Evolutionary conservation across 2,329 filamentous ascomycete species (phyloP).

Genomic region (Didymella pinodella): DNA sequence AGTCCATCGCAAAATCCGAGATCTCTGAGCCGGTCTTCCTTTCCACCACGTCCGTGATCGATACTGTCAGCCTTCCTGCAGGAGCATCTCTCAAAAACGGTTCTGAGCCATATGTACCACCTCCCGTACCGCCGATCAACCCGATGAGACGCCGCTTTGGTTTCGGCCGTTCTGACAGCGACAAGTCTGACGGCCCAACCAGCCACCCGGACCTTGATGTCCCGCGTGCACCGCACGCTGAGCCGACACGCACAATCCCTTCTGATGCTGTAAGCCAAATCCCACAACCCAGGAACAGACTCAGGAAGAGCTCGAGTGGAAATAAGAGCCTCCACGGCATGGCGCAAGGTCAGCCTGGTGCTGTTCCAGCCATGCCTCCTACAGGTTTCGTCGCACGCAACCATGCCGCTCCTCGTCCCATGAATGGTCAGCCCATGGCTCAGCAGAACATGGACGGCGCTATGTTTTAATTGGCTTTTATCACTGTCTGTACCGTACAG

Average conservation of each 20-base stretch:
- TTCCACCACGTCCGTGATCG: slow-evolving; percentile 65
- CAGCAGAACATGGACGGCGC: slow-evolving; percentile 46
- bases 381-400: slow-evolving; percentile 36
- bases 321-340: slow-evolving; percentile 58
- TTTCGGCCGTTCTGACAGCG: slow-evolving; percentile 50
- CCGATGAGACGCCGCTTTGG: slow-evolving; percentile 63
- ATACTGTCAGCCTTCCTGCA: slow-evolving; percentile 65
- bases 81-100: slow-evolving; percentile 64
- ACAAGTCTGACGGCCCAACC: slow-evolving; percentile 49
- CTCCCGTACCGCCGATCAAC: slow-evolving; percentile 67
- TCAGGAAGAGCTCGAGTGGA: slow-evolving; percentile 61
- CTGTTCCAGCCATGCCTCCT: slow-evolving; percentile 43
- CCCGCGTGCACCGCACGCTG: slow-evolving; percentile 44
- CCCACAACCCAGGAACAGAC: slow-evolving; percentile 47
- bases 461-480: slow-evolving; percentile 41
- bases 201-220: slow-evolving; percentile 44
- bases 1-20: slow-evolving; percentile 65
- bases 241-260: slow-evolving; percentile 53
- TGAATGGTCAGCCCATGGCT: slow-evolving; percentile 28
- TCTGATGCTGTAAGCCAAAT: slow-evolving; percentile 50
- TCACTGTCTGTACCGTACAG: no score
- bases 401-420: slow-evolving; percentile 42
- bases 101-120: slow-evolving; percentile 45
- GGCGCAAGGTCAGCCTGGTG: slow-evolving; percentile 41
- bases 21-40: slow-evolving; percentile 68